These are phyloP conservation scores for Coprinopsis cinerea DNA, from an alignment of 768 basidiomycete genomes.

Conservation along the genomic window DNA sequence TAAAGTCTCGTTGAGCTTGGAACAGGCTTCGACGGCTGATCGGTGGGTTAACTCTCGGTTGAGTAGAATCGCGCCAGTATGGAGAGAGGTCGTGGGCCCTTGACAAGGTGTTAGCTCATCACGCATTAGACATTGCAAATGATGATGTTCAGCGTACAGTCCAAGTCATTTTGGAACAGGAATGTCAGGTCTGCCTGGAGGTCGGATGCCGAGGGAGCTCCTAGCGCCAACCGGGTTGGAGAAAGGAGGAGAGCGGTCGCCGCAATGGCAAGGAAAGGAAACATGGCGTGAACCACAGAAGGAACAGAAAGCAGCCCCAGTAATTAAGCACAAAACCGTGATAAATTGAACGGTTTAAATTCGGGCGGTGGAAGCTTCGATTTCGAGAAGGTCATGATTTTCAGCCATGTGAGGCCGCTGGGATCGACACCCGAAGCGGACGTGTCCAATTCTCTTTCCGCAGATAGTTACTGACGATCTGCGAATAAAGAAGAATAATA, in stretches of 20 bases:
- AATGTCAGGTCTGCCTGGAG: conserved; percentile 22
- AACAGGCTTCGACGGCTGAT: conserved; percentile 15
- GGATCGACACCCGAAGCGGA: too few species aligned
- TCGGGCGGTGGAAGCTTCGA: too few species aligned
- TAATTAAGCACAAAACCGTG: too few species aligned
- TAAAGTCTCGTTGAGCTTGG: conserved; percentile 17
- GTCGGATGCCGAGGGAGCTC: conserved; percentile 12
- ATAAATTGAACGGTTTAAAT: too few species aligned
- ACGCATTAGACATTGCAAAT: neutral
- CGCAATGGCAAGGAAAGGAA: neutral
- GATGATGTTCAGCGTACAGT: conserved; percentile 18
- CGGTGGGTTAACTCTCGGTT: conserved; percentile 11
- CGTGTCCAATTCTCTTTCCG: too few species aligned
- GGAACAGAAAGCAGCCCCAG: too few species aligned
- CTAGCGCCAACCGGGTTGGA: neutral
- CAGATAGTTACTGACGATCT: too few species aligned
- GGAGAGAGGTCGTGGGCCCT: conserved; percentile 20
- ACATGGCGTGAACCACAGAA: too few species aligned
- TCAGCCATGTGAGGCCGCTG: too few species aligned
- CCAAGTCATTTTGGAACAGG: conserved; percentile 28
- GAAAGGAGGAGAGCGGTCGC: neutral
- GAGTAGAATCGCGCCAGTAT: conserved; percentile 17
- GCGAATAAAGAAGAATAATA: too few species aligned
- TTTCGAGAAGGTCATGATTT: too few species aligned
- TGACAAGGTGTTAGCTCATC: neutral